Evolutionary conservation across 1,284 basidiomycete species (phyloP), one percentile per base, ranked within the genome.

Genomic region (Cutaneotrichosporon arboriforme): DNA sequence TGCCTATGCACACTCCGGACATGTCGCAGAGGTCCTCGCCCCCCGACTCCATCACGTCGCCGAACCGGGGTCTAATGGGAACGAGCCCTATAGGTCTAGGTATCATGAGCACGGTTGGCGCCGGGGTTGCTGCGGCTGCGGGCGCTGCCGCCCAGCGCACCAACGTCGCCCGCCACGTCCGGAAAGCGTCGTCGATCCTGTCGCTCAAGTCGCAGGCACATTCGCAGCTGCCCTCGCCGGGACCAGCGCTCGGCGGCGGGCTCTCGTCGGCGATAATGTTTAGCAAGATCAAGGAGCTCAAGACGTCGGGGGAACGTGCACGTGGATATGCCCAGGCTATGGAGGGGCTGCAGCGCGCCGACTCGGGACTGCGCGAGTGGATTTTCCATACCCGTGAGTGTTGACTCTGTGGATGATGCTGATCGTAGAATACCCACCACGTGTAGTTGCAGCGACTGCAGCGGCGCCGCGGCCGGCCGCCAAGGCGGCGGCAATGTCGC

Each of bases 341-440:
- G 61, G 89, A 90, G 65, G 88, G 91, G 64, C 74, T 94, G 18
- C 81, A 83, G 44, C 76, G 79, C 55, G 83, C 83, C 61, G 88
- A 92, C 66, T 86, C 85, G 64, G 90, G 91, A 17, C 70, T 94
- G 55, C 76, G 77, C 14, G 84, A 86, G 21, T 93, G 90, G 91
- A 77, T 89, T 42, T 62, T 75, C 34, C 79, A 80, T 45, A 80
- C 80, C 54, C 79, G 88, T 88, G 65, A 52, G 80, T 73, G 31
- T 33, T 36, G 39, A 21, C 17, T 17, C 26, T n/a, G 22, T 15
- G 4, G 21, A 42, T 23, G 26, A 21, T 8, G 20, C 49, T 48
- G 17, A 57, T 26, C 3, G 14, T 35, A 57, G 55, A 53, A 26
- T 45, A 54, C 39, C 21, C 42, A 3, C 35, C 46, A 2, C 39